phyloP scores from a whole-genome alignment of 192 early-diverging fungal species.

The Backusella psychrophila region DNA sequence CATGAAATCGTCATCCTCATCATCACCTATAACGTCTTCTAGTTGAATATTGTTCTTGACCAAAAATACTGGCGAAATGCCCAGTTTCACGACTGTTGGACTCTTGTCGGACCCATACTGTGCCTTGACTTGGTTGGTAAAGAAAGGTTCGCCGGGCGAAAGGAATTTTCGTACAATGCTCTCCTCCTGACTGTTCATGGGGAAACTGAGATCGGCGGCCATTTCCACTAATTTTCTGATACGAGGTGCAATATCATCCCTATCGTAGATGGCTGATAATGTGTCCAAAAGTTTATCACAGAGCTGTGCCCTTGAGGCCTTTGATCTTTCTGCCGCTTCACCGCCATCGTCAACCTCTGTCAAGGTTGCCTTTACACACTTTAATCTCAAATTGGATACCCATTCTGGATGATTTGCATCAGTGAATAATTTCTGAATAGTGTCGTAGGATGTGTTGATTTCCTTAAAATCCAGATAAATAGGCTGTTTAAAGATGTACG shows the following conservation, averaged over 20 bases:
- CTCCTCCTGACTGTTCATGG: conserved; percentile 4
- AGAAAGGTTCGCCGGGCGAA: background rate
- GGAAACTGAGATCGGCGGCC: conserved; percentile 7
- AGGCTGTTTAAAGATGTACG: background rate
- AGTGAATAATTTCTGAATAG: background rate
- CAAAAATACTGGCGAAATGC: background rate
- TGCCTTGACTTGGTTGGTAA: conserved; percentile 2
- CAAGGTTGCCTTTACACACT: background rate
- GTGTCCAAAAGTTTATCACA: background rate
- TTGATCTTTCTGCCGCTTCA: background rate
- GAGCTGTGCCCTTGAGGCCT: background rate
- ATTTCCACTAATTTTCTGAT: background rate
- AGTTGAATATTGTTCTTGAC: background rate
- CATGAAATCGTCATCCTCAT: background rate
- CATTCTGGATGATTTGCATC: background rate
- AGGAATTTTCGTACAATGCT: background rate
- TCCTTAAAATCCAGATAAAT: background rate
- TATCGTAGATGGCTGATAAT: background rate
- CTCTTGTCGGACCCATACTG: background rate
- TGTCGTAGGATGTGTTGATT: background rate
- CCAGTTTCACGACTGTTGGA: background rate
- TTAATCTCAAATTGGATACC: background rate
- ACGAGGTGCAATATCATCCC: background rate
- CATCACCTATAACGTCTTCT: background rate
- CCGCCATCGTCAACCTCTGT: background rate